A percentile compares a stretch with the other conserved stretches of the same genome.
phyloP scores from a whole-genome alignment of 768 basidiomycete species.

The Sistotremastrum suecicum region DNA sequence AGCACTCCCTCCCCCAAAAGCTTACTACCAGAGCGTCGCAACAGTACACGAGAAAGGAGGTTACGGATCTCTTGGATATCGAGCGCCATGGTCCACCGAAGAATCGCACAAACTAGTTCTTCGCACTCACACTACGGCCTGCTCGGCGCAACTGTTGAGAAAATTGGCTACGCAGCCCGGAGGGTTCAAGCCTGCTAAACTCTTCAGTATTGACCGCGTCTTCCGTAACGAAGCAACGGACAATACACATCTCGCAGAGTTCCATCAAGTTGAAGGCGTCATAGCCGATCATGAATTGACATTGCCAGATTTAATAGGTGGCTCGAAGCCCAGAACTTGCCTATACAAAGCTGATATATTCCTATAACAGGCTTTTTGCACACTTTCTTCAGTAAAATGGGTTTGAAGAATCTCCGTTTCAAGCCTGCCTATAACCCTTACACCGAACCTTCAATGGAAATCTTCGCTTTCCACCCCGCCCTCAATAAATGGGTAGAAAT shows the following conservation, averaged over 20 bases:
- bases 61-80: slow-evolving; percentile 90
- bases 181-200: slow-evolving; percentile 81
- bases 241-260: slow-evolving; percentile 96
- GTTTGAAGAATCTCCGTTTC: slow-evolving; percentile 85
- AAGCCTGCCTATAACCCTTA: slow-evolving; percentile 99
- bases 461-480: slow-evolving; percentile 95
- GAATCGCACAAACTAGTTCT: slow-evolving; percentile 88
- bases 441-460: slow-evolving; percentile 96
- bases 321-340: slow-evolving; percentile 8
- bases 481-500: slow-evolving; percentile 95
- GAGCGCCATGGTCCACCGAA: slow-evolving; percentile 87
- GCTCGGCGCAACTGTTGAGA: slow-evolving; percentile 88
- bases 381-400: slow-evolving; percentile 97
- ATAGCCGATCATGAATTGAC: slow-evolving; percentile 90
- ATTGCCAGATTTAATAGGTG: slow-evolving; percentile 89
- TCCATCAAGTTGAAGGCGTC: slow-evolving; percentile 99
- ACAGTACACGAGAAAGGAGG: slow-evolving; percentile 77
- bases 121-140: slow-evolving; percentile 94
- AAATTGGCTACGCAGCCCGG: slow-evolving; percentile 74
- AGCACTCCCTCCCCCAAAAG: slow-evolving; percentile 59
- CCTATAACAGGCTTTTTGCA: slow-evolving; percentile 81
- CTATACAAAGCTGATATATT: background rate
- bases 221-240: slow-evolving; percentile 99
- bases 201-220: slow-evolving; percentile 96
- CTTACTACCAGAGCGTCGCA: slow-evolving; percentile 78